These are phyloP conservation scores for Aureobasidium sp. DNA, from an alignment of 2,329 filamentous ascomycete species.

Conservation along the genomic window DNA sequence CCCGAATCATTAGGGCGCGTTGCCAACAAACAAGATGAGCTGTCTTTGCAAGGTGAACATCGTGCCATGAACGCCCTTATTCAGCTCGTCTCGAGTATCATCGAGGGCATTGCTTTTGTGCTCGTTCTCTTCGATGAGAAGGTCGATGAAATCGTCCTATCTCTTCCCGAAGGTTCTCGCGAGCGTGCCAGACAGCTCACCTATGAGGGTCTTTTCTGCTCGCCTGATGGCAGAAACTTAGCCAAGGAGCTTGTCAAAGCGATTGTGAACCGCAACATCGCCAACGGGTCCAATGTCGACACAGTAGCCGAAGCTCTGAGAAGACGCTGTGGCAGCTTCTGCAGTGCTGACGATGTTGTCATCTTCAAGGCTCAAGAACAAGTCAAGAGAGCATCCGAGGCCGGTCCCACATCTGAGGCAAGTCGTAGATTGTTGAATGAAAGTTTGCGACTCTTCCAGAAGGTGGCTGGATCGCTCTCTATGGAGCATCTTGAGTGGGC, in stretches of 20 bases:
- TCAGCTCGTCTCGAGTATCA: constrained; percentile 79
- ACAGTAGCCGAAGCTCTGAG: constrained; percentile 92
- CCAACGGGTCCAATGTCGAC: constrained; percentile 93
- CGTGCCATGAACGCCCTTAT: constrained; percentile 82
- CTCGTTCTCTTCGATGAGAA: constrained; percentile 91
- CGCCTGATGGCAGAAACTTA: constrained; percentile 70
- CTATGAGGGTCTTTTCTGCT: constrained; percentile 81
- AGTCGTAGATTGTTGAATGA: constrained; percentile 78
- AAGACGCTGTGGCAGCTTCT: constrained; percentile 91
- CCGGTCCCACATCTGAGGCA: constrained; percentile 64
- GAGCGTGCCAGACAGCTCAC: constrained; percentile 69
- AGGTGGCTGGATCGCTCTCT: constrained; percentile 76
- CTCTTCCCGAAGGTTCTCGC: constrained; percentile 64
- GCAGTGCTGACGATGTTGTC: constrained; percentile 91
- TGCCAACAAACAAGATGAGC: constrained; percentile 78
- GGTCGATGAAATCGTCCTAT: constrained; percentile 75
- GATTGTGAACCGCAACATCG: constrained; percentile 96
- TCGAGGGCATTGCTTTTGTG: constrained; percentile 94
- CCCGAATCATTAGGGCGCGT: constrained; percentile 75
- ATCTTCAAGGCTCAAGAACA: constrained; percentile 98
- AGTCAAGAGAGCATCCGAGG: constrained; percentile 78
- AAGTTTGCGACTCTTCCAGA: constrained; percentile 78
- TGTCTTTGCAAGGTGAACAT: constrained; percentile 88
- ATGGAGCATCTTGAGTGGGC: constrained; percentile 73
- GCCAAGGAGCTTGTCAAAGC: constrained; percentile 94